phyloP scores from a whole-genome alignment of 192 early-diverging fungal genomes.

The Backusella australiensis region DNA sequence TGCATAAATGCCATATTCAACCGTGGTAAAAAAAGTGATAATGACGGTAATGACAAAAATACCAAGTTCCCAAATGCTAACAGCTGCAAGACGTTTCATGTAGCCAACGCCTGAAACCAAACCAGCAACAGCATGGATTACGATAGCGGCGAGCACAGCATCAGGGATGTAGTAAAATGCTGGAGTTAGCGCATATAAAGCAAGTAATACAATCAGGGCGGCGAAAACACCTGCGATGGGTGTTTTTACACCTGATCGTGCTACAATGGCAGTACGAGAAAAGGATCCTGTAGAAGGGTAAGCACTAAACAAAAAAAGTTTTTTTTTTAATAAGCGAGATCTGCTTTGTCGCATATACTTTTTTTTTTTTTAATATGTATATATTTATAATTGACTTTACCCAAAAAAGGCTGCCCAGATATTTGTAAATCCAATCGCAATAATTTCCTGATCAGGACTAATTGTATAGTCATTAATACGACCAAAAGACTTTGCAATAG shows the following conservation, averaged over 20 bases:
- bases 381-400: conserved; percentile 1
- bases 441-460: conserved; percentile 82
- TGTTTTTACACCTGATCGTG: conserved; percentile 76
- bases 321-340: background rate
- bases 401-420: conserved; percentile 82
- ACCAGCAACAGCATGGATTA: conserved; percentile 71
- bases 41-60: conserved; percentile 51
- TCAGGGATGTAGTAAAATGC: conserved; percentile 83
- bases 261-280: conserved; percentile 88
- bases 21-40: conserved; percentile 59
- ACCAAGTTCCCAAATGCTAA: conserved; percentile 50
- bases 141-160: conserved; percentile 74
- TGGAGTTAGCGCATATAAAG: conserved; percentile 74
- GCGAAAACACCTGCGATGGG: conserved; percentile 77
- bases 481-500: conserved; percentile 86
- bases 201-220: conserved; percentile 67
- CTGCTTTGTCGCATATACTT: background rate
- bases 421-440: conserved; percentile 87
- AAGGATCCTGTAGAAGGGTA: conserved; percentile 93
- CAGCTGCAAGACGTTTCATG: conserved; percentile 55
- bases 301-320: conserved; percentile 31
- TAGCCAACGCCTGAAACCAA: conserved; percentile 60
- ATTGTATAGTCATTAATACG: conserved; percentile 78
- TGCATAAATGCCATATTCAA: conserved; percentile 71
- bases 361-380: background rate